These are phyloP conservation scores for Fusarium burgessii DNA, from an alignment of 2,329 filamentous ascomycete species.

Conservation along the genomic window DNA sequence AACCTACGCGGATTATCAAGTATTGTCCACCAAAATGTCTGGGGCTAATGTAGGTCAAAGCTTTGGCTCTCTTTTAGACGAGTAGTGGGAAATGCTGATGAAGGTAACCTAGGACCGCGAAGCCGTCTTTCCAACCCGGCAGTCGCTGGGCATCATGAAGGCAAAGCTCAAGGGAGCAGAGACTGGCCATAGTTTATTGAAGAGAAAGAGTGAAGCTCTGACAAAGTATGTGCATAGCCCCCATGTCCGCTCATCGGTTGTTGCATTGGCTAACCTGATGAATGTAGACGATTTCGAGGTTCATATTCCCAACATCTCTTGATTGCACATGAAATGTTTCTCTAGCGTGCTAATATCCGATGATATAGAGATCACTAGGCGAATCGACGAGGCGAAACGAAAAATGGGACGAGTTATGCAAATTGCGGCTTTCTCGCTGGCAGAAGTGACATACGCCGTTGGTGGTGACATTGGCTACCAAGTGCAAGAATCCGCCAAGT, in stretches of 20 bases:
- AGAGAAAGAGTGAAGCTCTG: conserved; percentile 97
- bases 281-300: conserved; percentile 89
- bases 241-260: background rate
- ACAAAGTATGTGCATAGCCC: conserved; percentile 77
- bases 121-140: conserved; percentile 96
- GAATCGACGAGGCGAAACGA: conserved; percentile 98
- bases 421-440: conserved; percentile 96
- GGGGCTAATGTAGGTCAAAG: conserved; percentile 47
- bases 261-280: conserved; percentile 8
- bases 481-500: conserved; percentile 94
- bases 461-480: conserved; percentile 97
- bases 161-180: conserved; percentile 95
- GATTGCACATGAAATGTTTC: conserved; percentile 4
- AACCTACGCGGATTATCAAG: conserved; percentile 1
- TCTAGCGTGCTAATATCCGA: conserved; percentile 24
- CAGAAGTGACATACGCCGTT: conserved; percentile 96
- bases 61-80: background rate
- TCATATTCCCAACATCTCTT: conserved; percentile 19
- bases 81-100: conserved; percentile 26
- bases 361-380: conserved; percentile 84
- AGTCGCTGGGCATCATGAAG: conserved; percentile 97
- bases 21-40: conserved; percentile 48
- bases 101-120: conserved; percentile 79
- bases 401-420: conserved; percentile 99
- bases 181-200: conserved; percentile 92